Conservation (phyloP, 306 rosid species). For the Dalbergia oliveri region DNA sequence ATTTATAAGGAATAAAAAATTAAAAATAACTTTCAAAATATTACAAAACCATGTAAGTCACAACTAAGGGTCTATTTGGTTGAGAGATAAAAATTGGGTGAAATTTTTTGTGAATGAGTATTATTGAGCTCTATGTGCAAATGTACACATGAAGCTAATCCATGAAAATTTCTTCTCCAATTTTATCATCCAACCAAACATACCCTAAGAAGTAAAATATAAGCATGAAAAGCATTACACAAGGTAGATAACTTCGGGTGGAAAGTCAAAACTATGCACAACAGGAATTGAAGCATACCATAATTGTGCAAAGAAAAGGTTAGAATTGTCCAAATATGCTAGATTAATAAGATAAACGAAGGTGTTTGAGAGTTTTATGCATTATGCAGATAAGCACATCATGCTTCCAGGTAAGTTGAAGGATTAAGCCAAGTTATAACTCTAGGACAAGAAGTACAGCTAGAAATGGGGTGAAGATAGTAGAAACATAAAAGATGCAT, state of each 20-base stretch:
- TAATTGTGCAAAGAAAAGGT: background rate
- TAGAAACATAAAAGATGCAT: too few relatives aligned
- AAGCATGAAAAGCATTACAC: background rate
- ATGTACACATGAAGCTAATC: too few relatives aligned
- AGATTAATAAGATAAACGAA: background rate
- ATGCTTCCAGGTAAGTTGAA: background rate
- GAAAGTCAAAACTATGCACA: slow-evolving; percentile 7
- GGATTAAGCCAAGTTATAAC: slow-evolving; percentile 12
- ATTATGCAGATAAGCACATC: slow-evolving; percentile 12
- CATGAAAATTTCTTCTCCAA: too few relatives aligned
- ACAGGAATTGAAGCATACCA: background rate
- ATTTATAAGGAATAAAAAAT: background rate
- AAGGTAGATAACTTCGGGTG: background rate
- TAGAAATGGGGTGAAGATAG: too few relatives aligned
- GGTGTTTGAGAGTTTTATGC: background rate
- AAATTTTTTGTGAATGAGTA: too few relatives aligned
- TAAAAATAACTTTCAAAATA: background rate
- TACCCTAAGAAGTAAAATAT: background rate
- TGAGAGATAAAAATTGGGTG: too few relatives aligned
- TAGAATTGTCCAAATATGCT: background rate
- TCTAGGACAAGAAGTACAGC: background rate
- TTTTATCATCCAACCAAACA: too few relatives aligned
- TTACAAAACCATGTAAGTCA: background rate
- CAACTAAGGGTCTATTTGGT: too few relatives aligned
- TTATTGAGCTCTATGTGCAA: too few relatives aligned